Conservation (phyloP, 805 yeast species). For the Wickerhamiella bombiphila region DNA sequence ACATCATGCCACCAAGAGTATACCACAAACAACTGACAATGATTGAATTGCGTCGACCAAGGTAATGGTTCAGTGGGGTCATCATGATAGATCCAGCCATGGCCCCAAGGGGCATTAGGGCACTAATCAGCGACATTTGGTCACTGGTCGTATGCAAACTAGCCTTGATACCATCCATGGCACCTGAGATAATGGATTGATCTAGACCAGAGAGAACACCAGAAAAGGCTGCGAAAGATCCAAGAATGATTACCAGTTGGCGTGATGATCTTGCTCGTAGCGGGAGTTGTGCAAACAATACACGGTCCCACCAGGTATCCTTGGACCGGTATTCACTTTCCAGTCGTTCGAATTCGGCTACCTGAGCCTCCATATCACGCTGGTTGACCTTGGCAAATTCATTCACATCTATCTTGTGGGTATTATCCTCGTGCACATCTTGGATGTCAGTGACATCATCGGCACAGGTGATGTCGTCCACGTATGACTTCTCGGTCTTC, state of each 20-base stretch:
- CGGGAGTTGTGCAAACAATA: constrained; percentile 10
- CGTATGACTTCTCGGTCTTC: no score
- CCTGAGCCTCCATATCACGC: constrained; percentile 5
- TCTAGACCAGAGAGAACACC: constrained; percentile 55
- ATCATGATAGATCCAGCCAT: constrained; percentile 46
- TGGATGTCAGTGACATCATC: no score
- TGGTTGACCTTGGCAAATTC: constrained; percentile 6
- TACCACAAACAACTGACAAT: constrained; percentile 44
- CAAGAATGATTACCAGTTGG: constrained; percentile 36
- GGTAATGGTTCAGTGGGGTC: constrained; percentile 40
- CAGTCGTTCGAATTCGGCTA: constrained; percentile 8
- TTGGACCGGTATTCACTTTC: constrained; percentile 7
- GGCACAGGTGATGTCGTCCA: no score
- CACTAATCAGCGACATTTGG: constrained; percentile 38
- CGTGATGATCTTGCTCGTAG: constrained; percentile 11
- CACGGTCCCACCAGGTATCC: constrained; percentile 8
- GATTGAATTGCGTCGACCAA: constrained; percentile 44
- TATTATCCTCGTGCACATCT: no score
- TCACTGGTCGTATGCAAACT: constrained; percentile 28
- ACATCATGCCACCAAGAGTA: constrained; percentile 45
- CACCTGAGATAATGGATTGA: constrained; percentile 55
- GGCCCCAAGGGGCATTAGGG: constrained; percentile 59
- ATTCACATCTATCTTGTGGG: constrained; percentile 7
- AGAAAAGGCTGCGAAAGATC: constrained; percentile 45
- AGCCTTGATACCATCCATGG: constrained; percentile 35